Evolutionary conservation across 2,329 filamentous ascomycete genomes (phyloP).

Genomic region (Trichophyton equinum): DNA sequence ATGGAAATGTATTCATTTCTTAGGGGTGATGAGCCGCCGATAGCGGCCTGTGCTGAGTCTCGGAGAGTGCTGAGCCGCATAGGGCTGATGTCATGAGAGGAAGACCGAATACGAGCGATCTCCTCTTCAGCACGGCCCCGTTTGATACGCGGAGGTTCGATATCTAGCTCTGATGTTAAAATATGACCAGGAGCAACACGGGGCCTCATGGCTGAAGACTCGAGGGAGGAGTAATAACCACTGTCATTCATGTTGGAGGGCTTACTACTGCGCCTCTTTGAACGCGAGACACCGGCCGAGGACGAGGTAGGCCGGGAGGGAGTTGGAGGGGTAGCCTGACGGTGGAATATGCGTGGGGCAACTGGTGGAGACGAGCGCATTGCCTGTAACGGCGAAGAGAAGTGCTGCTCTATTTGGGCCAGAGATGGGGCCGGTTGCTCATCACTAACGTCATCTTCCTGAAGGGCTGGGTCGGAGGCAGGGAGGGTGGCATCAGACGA

Average conservation of each 20-base stretch:
- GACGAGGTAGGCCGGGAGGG: slow-evolving; percentile 48
- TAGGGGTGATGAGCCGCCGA: slow-evolving; percentile 58
- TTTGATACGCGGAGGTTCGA: slow-evolving; percentile 68
- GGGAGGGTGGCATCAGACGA: slow-evolving; percentile 70
- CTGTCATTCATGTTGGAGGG: slow-evolving; percentile 77
- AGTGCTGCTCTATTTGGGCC: slow-evolving; percentile 5
- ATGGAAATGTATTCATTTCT: slow-evolving; percentile 41
- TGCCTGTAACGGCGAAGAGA: slow-evolving; percentile 37
- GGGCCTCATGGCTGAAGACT: slow-evolving; percentile 73
- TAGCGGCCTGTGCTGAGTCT: slow-evolving; percentile 19
- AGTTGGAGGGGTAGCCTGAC: slow-evolving; percentile 61
- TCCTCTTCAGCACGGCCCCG: slow-evolving; percentile 89
- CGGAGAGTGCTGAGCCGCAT: slow-evolving; percentile 38
- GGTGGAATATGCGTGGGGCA: slow-evolving; percentile 42
- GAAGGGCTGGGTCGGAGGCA: slow-evolving; percentile 51
- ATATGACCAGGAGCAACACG: slow-evolving; percentile 47
- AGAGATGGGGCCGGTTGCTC: slow-evolving; percentile 23
- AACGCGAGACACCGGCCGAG: slow-evolving; percentile 51
- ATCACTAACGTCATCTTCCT: slow-evolving; percentile 43
- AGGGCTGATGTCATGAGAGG: slow-evolving; percentile 77
- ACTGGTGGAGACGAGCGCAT: slow-evolving; percentile 90
- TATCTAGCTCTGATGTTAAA: slow-evolving; percentile 60
- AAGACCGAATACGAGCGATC: slow-evolving; percentile 82
- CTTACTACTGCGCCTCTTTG: slow-evolving; percentile 58
- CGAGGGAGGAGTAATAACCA: slow-evolving; percentile 90